A percentile compares a stretch with the other conserved stretches of the same genome.
phyloP scores from a whole-genome alignment of 257 asterid genomes.

The Capsicum rhomboideum region DNA sequence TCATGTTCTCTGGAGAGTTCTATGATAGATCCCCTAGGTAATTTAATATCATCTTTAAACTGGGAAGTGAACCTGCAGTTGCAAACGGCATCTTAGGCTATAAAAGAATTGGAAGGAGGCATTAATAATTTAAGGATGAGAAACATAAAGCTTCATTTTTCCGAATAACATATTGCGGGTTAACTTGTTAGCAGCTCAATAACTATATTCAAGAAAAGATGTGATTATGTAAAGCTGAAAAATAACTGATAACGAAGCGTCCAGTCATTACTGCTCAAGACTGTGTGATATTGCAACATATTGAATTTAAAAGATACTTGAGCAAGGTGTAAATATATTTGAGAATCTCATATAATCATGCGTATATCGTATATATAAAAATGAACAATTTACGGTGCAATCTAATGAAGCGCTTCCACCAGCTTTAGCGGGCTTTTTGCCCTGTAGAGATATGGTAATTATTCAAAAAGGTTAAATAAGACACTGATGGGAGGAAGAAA shows the following conservation, averaged over 20 bases:
- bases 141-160: background rate
- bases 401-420: background rate
- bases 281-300: background rate
- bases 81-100: background rate
- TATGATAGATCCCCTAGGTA: constrained; percentile 81
- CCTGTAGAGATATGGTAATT: background rate
- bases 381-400: background rate
- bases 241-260: background rate
- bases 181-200: background rate
- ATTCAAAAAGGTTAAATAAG: background rate
- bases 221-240: background rate
- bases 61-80: constrained; percentile 67
- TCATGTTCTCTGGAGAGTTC: constrained; percentile 60
- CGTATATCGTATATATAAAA: background rate
- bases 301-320: background rate
- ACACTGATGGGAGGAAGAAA: background rate
- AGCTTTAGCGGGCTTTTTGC: background rate
- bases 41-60: constrained; percentile 73
- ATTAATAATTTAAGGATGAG: background rate
- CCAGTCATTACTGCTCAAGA: background rate
- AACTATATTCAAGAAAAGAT: background rate
- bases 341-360: too few relatives aligned
- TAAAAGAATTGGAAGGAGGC: background rate
- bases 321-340: background rate
- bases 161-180: background rate